Evolutionary conservation across 495 filamentous ascomycete species (phyloP).

Genomic region (Letharia columbiana): DNA sequence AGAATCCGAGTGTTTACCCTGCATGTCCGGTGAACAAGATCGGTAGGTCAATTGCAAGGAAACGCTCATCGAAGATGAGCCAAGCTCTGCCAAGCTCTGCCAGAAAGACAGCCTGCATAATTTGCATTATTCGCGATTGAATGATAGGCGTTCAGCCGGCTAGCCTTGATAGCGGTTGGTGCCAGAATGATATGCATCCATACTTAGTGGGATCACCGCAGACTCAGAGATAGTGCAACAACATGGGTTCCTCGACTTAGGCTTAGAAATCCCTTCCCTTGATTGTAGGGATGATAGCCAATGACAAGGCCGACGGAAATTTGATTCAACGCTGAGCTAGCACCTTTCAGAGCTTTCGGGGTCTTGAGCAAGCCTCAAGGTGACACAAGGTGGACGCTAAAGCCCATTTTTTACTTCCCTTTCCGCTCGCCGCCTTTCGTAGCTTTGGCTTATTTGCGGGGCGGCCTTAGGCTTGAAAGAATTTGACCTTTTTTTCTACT

Average conservation of each 20-base stretch:
- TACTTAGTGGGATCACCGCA: constrained; percentile 4
- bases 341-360: background rate
- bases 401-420: background rate
- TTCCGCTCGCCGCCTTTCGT: background rate
- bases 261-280: background rate
- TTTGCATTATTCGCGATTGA: background rate
- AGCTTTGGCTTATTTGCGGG: background rate
- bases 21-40: background rate
- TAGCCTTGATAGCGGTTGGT: constrained; percentile 10
- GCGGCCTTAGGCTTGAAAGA: background rate
- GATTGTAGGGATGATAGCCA: background rate
- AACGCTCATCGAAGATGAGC: background rate
- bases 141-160: constrained; percentile 14
- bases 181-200: constrained; percentile 16
- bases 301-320: background rate
- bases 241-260: constrained; percentile 1
- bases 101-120: background rate
- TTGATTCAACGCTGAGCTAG: constrained; percentile 5
- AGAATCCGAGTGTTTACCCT: background rate
- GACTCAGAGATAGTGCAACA: background rate
- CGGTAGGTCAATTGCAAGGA: background rate
- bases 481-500: background rate
- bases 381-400: background rate
- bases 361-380: background rate
- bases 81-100: background rate